Percentiles rank a stretch among this genome's conserved stretches.
Conservation (phyloP, 345 rosid species). For the Passiflora organensis region DNA sequence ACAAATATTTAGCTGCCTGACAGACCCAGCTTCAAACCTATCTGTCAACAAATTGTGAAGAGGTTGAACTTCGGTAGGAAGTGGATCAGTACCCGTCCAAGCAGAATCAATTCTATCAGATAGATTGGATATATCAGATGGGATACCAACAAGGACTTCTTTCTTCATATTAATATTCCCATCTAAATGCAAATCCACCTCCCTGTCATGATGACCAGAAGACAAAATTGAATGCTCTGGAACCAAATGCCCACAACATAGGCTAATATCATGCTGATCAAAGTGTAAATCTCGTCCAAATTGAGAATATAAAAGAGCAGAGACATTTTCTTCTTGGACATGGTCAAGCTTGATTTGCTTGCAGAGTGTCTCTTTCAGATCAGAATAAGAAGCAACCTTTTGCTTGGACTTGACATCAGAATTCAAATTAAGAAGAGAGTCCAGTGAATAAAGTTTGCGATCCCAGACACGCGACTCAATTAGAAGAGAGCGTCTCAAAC, state of each 20-base stretch:
- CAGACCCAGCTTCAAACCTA: constrained; percentile 27
- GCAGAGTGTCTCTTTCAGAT: constrained; percentile 24
- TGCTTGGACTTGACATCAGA: constrained; percentile 30
- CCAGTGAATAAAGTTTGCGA: constrained; percentile 59
- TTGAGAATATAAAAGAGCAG: constrained; percentile 22
- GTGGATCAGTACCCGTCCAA: constrained; percentile 79
- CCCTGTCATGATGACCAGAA: constrained; percentile 22
- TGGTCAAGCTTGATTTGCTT: constrained; percentile 27
- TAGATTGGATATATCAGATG: constrained; percentile 50
- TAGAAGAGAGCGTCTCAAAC: constrained; percentile 58
- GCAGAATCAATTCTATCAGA: constrained; percentile 95
- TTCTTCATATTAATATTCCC: constrained; percentile 29
- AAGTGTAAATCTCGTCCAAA: too few species aligned
- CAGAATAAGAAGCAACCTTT: constrained; percentile 27
- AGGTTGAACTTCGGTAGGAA: constrained; percentile 27
- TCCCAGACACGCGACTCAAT: constrained; percentile 78
- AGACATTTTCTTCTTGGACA: constrained; percentile 17
- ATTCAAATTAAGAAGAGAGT: constrained; percentile 50
- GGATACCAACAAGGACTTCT: constrained; percentile 15
- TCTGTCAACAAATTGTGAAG: too few species aligned
- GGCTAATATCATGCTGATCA: constrained; percentile 23
- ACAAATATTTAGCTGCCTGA: constrained; percentile 18
- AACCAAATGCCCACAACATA: constrained; percentile 16
- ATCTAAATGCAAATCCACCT: constrained; percentile 38
- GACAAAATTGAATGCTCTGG: constrained; percentile 23